Percentiles rank a stretch among this genome's conserved stretches.
phyloP scores from a whole-genome alignment of 2,329 filamentous ascomycete genomes.

The Xylariales sp. region DNA sequence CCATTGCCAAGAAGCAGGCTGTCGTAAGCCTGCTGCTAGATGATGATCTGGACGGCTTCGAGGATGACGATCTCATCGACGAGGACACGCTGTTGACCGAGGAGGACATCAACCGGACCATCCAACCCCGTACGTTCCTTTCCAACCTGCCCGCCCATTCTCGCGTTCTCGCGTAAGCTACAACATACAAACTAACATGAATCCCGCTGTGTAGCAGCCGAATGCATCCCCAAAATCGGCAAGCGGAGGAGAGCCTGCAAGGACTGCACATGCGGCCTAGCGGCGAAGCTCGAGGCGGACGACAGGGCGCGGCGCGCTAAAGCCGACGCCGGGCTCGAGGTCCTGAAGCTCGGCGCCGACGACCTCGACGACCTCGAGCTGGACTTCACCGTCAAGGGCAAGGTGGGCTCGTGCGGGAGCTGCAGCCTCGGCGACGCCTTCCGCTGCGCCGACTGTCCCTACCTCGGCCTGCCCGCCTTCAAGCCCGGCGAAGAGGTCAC shows the following conservation, averaged over 20 bases:
- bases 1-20: conserved; percentile 59
- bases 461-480: conserved; percentile 79
- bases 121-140: conserved; percentile 78
- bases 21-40: conserved; percentile 71
- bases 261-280: conserved; percentile 95
- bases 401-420: conserved; percentile 93
- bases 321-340: conserved; percentile 71
- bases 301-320: conserved; percentile 74
- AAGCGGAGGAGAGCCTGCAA: conserved; percentile 96
- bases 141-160: not conserved
- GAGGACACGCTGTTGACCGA: conserved; percentile 89
- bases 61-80: conserved; percentile 86
- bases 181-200: conserved; percentile 41
- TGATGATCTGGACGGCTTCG: conserved; percentile 73
- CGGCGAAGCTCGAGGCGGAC: conserved; percentile 86
- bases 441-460: conserved; percentile 71
- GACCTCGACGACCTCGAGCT: conserved; percentile 80
- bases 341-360: conserved; percentile 77
- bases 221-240: conserved; percentile 87
- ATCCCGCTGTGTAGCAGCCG: conserved; percentile 67
- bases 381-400: conserved; percentile 97
- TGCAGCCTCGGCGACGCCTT: conserved; percentile 91
- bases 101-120: conserved; percentile 81
- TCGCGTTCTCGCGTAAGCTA: not conserved
- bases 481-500: conserved; percentile 96